A percentile compares a stretch with the other conserved stretches of the same genome.
These are phyloP conservation scores for Tuber magnatum DNA, from an alignment of 495 filamentous ascomycete species.

Conservation along the genomic window DNA sequence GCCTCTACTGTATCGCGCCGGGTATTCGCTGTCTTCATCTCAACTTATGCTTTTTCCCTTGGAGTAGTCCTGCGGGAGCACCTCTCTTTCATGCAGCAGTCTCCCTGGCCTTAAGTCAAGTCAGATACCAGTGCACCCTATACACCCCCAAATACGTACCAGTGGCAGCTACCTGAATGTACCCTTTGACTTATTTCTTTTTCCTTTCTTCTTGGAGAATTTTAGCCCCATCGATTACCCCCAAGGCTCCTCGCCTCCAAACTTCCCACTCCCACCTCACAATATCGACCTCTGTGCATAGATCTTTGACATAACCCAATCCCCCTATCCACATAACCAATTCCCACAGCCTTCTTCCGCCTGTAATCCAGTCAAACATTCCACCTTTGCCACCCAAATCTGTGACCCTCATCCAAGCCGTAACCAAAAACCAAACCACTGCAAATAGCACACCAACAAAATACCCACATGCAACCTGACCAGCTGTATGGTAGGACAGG, in stretches of 20 bases:
- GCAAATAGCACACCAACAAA: conserved; percentile 65
- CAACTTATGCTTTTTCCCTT: background rate
- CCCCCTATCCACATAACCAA: conserved; percentile 61
- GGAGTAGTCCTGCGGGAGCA: background rate
- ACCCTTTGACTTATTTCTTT: conserved; percentile 8
- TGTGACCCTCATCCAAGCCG: conserved; percentile 53
- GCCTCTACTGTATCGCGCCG: background rate
- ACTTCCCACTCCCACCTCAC: conserved; percentile 88
- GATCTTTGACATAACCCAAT: conserved; percentile 65
- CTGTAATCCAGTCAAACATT: conserved; percentile 54
- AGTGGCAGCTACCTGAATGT: background rate
- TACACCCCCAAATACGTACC: background rate
- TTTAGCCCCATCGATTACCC: conserved; percentile 30
- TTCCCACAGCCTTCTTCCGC: conserved; percentile 55
- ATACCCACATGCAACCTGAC: conserved; percentile 75
- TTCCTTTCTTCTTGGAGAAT: conserved; percentile 21
- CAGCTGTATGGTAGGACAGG: conserved; percentile 83
- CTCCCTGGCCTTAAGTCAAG: background rate
- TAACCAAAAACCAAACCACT: conserved; percentile 69
- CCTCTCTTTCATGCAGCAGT: background rate
- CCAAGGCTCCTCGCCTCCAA: conserved; percentile 51
- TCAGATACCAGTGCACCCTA: background rate
- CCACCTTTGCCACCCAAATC: conserved; percentile 65
- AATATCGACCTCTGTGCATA: conserved; percentile 84
- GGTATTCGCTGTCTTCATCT: background rate